Percentiles rank a stretch among this genome's conserved stretches.
Evolutionary conservation across 257 asterid genomes (phyloP).

Genomic region (Coffea canephora): DNA sequence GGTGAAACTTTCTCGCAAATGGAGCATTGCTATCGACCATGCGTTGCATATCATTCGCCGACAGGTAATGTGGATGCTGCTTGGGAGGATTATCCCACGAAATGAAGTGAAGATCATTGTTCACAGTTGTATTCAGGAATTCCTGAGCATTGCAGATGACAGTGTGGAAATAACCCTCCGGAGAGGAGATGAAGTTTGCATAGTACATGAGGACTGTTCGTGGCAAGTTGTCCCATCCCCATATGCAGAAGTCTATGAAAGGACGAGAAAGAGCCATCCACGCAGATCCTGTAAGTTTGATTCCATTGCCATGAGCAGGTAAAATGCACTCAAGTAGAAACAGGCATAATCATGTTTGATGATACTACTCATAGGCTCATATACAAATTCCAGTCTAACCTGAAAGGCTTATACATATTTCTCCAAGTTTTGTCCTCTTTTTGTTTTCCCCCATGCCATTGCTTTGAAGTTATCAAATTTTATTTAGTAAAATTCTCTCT

Average conservation of each 20-base stretch:
- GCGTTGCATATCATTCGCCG: constrained; percentile 58
- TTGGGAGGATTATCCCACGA: constrained; percentile 99
- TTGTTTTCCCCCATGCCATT: not conserved
- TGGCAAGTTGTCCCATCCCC: constrained; percentile 99
- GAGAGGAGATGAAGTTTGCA: constrained; percentile 90
- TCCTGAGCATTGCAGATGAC: constrained; percentile 84
- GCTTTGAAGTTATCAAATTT: not conserved
- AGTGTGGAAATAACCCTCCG: constrained; percentile 96
- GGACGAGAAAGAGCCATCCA: constrained; percentile 96
- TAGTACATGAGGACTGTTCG: constrained; percentile 93
- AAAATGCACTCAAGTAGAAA: not conserved
- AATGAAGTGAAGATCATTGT: constrained; percentile 86
- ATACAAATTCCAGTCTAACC: not conserved
- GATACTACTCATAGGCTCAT: not conserved
- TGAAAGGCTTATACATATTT: not conserved
- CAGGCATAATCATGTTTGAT: not conserved
- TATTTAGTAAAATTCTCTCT: no score
- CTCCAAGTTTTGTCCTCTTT: not conserved
- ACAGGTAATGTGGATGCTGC: constrained; percentile 93
- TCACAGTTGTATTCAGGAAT: constrained; percentile 79
- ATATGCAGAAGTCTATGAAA: constrained; percentile 81
- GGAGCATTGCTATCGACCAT: constrained; percentile 92
- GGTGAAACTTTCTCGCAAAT: constrained; percentile 83
- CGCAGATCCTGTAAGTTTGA: constrained; percentile 73
- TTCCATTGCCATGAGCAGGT: not conserved